Base-by-base conservation (phyloP, 495 filamentous ascomycete genomes). In the Halenospora varia region DNA sequence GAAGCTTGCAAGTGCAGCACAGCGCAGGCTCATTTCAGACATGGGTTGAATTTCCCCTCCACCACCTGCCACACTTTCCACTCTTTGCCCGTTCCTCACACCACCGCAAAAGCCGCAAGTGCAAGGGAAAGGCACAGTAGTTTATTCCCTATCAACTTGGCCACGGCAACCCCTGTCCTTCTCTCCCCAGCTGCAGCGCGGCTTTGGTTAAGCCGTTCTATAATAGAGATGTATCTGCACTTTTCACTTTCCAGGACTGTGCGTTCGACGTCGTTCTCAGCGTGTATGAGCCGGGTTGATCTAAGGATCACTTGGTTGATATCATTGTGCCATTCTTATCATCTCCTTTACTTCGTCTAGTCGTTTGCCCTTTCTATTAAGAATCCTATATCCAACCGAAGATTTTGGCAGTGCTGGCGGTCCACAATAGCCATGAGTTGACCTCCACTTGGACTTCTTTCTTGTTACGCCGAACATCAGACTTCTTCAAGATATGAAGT, bases 161-260 rank as follows among this genome's bases (percentile, higher is more conserved):
- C 42, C 42, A 49, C 19, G 18, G 25, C 19, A 10, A 3, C 47
- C 23, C 47, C 47, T 25, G 10, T 10, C 19, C 47, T 20, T 9
- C 11, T 4, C 19, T 19, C 19, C 15, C 42, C 42, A 8, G 22
- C 20, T 49, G 47, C 47, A 49, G 22, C 47, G 47, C 47, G 47
- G 47, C 10, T 25, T 49, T 23, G 20, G 4, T n/a, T 6, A 25
- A 49, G 47, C 47, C 29, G 29, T 44, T 42, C 19, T 59, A 61
- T 62, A 62, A 57, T 55, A 59, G 44, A 22, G 29, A 25, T 10
- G 50, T 62, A 60, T 56, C 59, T 65, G 59, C 59, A 62, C 61
- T 48, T 48, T 25, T 44, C 20, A 39, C 50, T 55, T 19, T 55
- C 51, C 60, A 20, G 49, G 45, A n/a, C 39, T 41, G 39, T 53